These are phyloP conservation scores for Medicago lupulina DNA, from an alignment of 306 rosid species.

Conservation along the genomic window DNA sequence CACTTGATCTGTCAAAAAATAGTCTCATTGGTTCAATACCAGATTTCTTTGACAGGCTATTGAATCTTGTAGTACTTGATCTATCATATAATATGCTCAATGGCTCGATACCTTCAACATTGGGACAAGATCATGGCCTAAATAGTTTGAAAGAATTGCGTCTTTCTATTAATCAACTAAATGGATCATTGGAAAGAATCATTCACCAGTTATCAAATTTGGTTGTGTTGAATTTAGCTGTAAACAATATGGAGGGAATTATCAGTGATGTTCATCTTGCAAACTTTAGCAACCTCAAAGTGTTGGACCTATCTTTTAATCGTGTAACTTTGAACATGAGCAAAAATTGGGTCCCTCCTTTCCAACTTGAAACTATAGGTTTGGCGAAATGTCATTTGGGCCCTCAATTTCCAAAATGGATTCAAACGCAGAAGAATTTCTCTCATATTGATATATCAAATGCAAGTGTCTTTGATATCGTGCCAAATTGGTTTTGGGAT, in stretches of 20 bases:
- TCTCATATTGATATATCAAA: constrained; percentile 2
- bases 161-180: constrained; percentile 27
- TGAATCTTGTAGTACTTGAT: no score
- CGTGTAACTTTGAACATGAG: constrained; percentile 14
- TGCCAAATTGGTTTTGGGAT: constrained; percentile 48
- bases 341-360: constrained; percentile 32
- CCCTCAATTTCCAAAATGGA: constrained; percentile 40
- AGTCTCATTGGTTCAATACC: no score
- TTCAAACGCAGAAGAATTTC: constrained; percentile 26
- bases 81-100: no score
- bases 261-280: constrained; percentile 21
- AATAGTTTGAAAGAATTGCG: constrained; percentile 18
- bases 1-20: no score
- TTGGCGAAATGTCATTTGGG: background rate
- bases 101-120: constrained; percentile 34
- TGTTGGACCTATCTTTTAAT: constrained; percentile 30
- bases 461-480: background rate
- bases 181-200: background rate
- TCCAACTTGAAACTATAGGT: constrained; percentile 34
- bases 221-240: constrained; percentile 6
- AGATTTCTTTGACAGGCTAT: no score
- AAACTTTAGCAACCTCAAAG: background rate
- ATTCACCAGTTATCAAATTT: background rate
- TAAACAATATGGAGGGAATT: constrained; percentile 12
- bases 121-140: background rate